These are phyloP conservation scores for Rubia peregrina DNA, from an alignment of 305 asterid genomes.

Conservation along the genomic window DNA sequence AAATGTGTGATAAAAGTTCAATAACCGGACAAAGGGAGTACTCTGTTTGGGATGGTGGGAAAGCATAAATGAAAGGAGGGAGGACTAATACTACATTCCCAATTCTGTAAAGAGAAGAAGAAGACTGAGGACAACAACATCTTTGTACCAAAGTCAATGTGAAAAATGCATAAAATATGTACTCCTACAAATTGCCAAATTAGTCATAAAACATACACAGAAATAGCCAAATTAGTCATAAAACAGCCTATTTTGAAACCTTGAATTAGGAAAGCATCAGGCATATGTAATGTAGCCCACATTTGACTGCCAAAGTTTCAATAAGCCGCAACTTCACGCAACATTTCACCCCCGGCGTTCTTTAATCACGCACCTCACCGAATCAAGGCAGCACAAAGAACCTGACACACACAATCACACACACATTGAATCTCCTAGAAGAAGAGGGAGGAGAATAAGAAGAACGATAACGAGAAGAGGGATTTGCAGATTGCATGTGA, in stretches of 20 bases:
- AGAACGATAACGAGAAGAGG: not conserved
- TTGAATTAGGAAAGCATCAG: not conserved
- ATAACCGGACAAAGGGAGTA: too few relatives aligned
- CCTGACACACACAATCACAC: not conserved
- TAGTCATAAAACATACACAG: not conserved
- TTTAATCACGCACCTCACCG: conserved; percentile 6
- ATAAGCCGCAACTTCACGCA: not conserved
- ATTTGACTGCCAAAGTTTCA: not conserved
- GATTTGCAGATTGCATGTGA: not conserved
- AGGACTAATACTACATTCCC: too few relatives aligned
- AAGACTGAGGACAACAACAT: too few relatives aligned
- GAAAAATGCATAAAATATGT: not conserved
- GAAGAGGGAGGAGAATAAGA: not conserved
- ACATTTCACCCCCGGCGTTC: not conserved
- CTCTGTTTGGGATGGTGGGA: too few relatives aligned
- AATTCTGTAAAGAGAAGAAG: too few relatives aligned
- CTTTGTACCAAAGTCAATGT: too few relatives aligned
- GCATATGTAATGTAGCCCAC: conserved; percentile 3
- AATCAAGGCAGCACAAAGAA: not conserved
- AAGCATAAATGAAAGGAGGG: too few relatives aligned
- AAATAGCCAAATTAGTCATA: too few relatives aligned
- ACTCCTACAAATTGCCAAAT: not conserved
- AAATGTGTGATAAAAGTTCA: too few relatives aligned
- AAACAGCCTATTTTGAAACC: not conserved
- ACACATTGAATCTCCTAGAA: not conserved